Percentiles rank a stretch among this genome's conserved stretches.
These are phyloP conservation scores for Cutaneotrichosporon daszewskae DNA, from an alignment of 1,284 basidiomycete species.

Conservation along the genomic window DNA sequence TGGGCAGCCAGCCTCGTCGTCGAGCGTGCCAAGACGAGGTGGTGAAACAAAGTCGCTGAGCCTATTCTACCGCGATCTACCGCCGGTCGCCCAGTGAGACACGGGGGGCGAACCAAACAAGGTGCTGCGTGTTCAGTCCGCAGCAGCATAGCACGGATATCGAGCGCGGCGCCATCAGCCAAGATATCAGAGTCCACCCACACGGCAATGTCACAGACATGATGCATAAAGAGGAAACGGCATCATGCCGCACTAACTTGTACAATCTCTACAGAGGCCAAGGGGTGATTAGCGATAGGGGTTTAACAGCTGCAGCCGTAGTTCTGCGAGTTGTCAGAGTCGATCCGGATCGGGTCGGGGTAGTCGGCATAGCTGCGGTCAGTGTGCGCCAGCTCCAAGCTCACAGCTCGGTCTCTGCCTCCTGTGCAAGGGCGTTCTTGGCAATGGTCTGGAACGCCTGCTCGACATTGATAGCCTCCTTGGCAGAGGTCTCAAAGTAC, in stretches of 20 bases:
- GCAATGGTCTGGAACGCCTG: constrained; percentile 99
- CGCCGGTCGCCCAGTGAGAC: too few relatives aligned
- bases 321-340: constrained; percentile 83
- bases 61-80: too few relatives aligned
- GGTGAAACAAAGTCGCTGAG: too few relatives aligned
- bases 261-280: constrained; percentile 8
- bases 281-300: constrained; percentile 2
- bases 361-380: constrained; percentile 93
- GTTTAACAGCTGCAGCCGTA: constrained; percentile 88
- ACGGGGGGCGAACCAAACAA: too few relatives aligned
- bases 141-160: too few relatives aligned
- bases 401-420: constrained; percentile 74
- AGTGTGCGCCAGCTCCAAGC: background rate
- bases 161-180: too few relatives aligned
- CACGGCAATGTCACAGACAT: background rate
- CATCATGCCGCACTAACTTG: constrained; percentile 3
- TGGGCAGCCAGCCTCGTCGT: too few relatives aligned
- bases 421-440: constrained; percentile 95
- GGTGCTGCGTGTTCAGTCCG: too few relatives aligned
- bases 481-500: constrained; percentile 99
- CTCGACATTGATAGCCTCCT: constrained; percentile 99
- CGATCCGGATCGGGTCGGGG: constrained; percentile 97
- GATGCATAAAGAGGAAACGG: too few relatives aligned
- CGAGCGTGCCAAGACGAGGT: too few relatives aligned
- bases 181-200: too few relatives aligned